Evolutionary conservation across 345 rosid genomes (phyloP), one percentile per base, ranked within the genome.

Genomic region (Citrus unshiu): DNA sequence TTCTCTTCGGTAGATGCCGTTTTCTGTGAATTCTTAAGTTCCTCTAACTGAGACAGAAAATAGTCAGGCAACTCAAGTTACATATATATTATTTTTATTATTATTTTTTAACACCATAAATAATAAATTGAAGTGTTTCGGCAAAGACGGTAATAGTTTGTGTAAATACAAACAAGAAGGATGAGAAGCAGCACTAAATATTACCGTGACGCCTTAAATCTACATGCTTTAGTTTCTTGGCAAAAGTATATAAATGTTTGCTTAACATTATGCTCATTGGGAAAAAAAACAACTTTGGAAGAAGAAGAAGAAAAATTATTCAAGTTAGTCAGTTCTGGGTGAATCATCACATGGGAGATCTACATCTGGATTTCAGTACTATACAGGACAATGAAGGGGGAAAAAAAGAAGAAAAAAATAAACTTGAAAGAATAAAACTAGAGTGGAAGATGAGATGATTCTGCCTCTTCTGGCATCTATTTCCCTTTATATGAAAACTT

Each of bases 31-130:
- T 68, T 83, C 84, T 86, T 85, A 21, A 88, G 81, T 70, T 89
- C 92, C 80, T 89, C 90, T 65, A 91, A 76, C 94, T 91, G 90
- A 87, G 85, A 70, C 65, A 34, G 12, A 68, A 64, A 74, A 77
- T 12, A 2, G 30, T 54, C 71, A 70, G 56, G 12, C 32, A 40
- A 49, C 16, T 24, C 6, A 58, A 27, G 30, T 7, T 3, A 25
- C 16, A 25, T 37, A 37, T 6, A 0, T 37, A 37, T 37, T 37
- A 37, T 35, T 35, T 35, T 35, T 35, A 1, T 0, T 37, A 37
- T 37, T 37, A 37, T 35, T 35, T 35, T 35, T 35, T 35, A 35
- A 35, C 37, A 35, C 37, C 37, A 37, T 1, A 37, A 35, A 73
- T 32, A 58, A 73, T 35, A 60, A 58, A 59, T 6, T 37, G 7